Base-by-base conservation (phyloP, 768 basidiomycete species). In the Kwoniella heveanensis region DNA sequence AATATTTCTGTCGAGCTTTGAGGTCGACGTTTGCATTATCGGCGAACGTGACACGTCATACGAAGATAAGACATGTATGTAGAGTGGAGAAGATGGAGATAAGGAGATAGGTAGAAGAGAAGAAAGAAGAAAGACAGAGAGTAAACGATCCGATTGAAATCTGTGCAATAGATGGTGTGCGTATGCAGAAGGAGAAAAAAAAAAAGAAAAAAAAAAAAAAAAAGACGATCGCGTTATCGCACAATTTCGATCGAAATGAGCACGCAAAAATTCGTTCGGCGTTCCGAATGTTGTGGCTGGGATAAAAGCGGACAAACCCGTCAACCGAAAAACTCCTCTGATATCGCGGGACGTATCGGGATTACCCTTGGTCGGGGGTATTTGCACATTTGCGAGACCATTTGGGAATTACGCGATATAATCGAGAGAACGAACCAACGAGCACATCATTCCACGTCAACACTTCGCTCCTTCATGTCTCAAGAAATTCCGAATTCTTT, bases 211-310 rank as follows among this genome's bases (percentile, higher is more conserved):
- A 44, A 17, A 44, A 44, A 19, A 44, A 44, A 44, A 44, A 44
- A 44, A 44, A 44, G 19, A 10, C 39, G 39, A 44, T 44, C 39
- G 39, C 39, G 39, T 44, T 44, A 44, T 44, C 39, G 17, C 39
- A 3, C 15, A 9, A 3, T 9, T 10, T 3, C 8, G n/a, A n/a
- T n/a, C n/a, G n/a, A 19, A 44, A 8, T 44, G 39, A 44, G 39
- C 39, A 44, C 39, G 39, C 39, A 44, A 44, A 44, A 44, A 44
- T 44, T 44, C 39, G 39, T 44, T 44, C 39, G 39, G 39, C 39
- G 10, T 44, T 44, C 39, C 39, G 39, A 44, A 44, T 44, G 8
- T 9, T 17, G 4, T 10, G 39, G 4, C 15, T 44, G 39, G 39
- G 39, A 44, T 9, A 44, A 44, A 44, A 10, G 3, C 39, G 17